phyloP scores from a whole-genome alignment of 177 flowering plant species.

The Tripterygium wilfordii region DNA sequence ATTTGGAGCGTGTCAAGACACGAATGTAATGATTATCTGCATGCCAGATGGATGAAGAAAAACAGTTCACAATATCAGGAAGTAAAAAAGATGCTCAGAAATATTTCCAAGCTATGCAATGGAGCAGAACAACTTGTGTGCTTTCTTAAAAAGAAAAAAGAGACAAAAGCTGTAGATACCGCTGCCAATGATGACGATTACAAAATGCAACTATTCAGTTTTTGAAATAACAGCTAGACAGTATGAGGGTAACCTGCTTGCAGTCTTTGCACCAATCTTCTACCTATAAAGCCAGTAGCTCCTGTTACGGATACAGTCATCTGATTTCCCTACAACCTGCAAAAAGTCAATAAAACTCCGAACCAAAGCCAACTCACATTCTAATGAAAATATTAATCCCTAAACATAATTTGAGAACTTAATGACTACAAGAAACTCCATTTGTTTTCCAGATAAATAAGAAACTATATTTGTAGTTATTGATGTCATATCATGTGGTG shows the following conservation, averaged over 20 bases:
- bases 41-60: slow-evolving; percentile 7
- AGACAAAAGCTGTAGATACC: background rate
- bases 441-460: no score
- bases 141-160: background rate
- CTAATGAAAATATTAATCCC: background rate
- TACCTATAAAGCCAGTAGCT: slow-evolving; percentile 94
- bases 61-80: no score
- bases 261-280: slow-evolving; percentile 80
- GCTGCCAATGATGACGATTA: no score
- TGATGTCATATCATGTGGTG: no score
- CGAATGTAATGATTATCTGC: slow-evolving; percentile 74
- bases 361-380: background rate
- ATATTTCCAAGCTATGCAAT: no score
- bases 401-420: background rate
- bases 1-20: slow-evolving; percentile 81
- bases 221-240: no score
- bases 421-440: background rate
- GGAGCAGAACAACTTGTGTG: no score
- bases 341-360: slow-evolving; percentile 7
- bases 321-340: slow-evolving; percentile 36
- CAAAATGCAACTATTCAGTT: no score
- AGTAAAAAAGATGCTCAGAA: background rate
- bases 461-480: no score
- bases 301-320: slow-evolving; percentile 85
- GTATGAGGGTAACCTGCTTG: slow-evolving; percentile 54